These are phyloP conservation scores for Emergomyces africanus DNA, from an alignment of 2,329 filamentous ascomycete species.

Conservation along the genomic window DNA sequence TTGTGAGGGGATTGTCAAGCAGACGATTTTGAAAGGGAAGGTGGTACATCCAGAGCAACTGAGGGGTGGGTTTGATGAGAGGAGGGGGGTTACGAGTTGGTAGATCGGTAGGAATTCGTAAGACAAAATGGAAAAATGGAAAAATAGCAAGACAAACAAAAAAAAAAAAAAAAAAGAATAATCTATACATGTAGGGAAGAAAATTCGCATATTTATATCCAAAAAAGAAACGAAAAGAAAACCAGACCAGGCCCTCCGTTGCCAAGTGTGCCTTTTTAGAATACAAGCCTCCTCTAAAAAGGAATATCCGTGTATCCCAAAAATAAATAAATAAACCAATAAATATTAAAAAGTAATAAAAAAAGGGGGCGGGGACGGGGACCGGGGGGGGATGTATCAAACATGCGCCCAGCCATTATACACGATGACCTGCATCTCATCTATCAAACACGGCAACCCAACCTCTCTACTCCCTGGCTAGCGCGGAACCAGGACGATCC, in stretches of 20 bases:
- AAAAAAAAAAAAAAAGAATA: background rate
- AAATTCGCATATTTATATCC: too few species aligned
- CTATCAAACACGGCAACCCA: conserved; percentile 43
- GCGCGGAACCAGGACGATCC: too few species aligned
- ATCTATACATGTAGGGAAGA: too few species aligned
- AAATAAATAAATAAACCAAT: background rate
- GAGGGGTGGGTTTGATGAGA: conserved; percentile 77
- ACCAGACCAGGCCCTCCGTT: too few species aligned
- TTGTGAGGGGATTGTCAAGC: conserved; percentile 81
- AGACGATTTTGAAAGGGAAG: conserved; percentile 85
- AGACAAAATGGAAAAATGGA: background rate
- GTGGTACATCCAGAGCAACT: conserved; percentile 85
- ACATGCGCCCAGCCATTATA: conserved; percentile 48
- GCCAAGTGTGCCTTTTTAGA: too few species aligned
- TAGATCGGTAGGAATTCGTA: conserved; percentile 32
- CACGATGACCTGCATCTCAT: conserved; percentile 49
- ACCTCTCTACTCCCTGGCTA: conserved; percentile 32
- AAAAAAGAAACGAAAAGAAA: too few species aligned
- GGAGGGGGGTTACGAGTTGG: conserved; percentile 75
- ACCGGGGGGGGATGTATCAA: conserved; percentile 20
- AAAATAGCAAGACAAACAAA: background rate
- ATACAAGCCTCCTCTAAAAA: too few species aligned
- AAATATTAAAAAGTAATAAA: background rate
- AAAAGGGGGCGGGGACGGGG: too few species aligned
- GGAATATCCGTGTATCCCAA: too few species aligned